Evolutionary conservation across 108 stramenopile genomes (phyloP), one percentile per base, ranked within the genome.

Genomic region (Nitzschia sp.): DNA sequence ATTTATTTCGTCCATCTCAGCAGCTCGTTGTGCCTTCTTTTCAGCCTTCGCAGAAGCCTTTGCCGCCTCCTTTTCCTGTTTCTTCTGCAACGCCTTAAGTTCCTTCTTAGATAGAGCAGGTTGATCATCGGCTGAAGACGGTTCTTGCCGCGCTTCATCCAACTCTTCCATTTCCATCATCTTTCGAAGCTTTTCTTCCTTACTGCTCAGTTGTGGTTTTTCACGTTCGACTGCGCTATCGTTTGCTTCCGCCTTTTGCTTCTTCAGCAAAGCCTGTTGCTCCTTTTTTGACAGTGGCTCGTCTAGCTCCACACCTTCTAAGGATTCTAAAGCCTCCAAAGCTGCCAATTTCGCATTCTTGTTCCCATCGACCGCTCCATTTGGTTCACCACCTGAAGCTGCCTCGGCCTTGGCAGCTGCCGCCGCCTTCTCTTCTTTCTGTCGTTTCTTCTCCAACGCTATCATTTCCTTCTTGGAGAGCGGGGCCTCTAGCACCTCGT

Each of bases 241-340:
- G 5, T 19, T 30, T 2, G 41, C 1, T 61, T 27, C 60, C 1
- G 26, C 52, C 58, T 78, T 72, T 53, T 80, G 55, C 47, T 80
- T 22, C 63, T 77, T 68, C 22, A 72, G 58, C 38, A 82, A 52
- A 46, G 56, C 76, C 56, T 69, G 68, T 33, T 44, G 72, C 58
- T 80, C 78, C 67, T 80, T 80, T 45, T 75, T 77, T 9, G 74
- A 69, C 33, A 80, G 16, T 5, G 80, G 77, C 17, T 29, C 38
- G 50, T 71, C 72, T 17, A 50, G 56, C 21, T 77, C 83, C 15
- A 25, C 38, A 19, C 69, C 71, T 3, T 61, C 63, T 4, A 81
- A 60, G 8, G 79, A 79, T 26, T 92, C 91, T 8, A 92, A 67
- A 29, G 84, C 82, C 19, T 76, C 87, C 13, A 86, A 61, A 9